Base-by-base conservation (phyloP, 2,329 filamentous ascomycete genomes). In the Neonectria magnoliae region DNA sequence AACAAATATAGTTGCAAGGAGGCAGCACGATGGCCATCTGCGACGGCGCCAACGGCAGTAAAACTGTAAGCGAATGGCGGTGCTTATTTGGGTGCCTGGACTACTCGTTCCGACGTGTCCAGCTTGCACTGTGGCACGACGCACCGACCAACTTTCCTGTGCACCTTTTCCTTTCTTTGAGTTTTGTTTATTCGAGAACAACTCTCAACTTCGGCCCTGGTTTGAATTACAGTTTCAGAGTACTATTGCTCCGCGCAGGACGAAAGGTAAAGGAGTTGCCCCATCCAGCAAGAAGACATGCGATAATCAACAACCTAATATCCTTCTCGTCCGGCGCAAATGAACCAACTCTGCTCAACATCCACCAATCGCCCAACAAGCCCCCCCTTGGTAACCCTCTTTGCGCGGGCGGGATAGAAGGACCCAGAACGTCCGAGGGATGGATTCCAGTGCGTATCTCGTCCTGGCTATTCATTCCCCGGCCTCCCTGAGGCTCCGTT, bases 361-460 rank as follows among this genome's bases (percentile, higher is more conserved):
- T 53, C 60, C 48, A 62, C 60, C 60, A 62, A 62, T 62, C 50
- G 41, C 41, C 31, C 45, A 62, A 62, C 48, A 57, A 57, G 48
- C 54, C 53, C 42, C 11, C 18, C 38, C 44, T 16, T 47, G 22
- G 27, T 13, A 51, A 33, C 14, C 58, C 36, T 57, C 16, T n/a
- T 52, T 53, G 2, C 16, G 45, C 14, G n/a, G 8, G 38, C 38
- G n/a, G 38, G 56, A 64, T 59, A 27, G 31, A 55, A 63, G 55
- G 61, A 56, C 41, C 51, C 42, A 55, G 60, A 38, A 53, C 51
- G 56, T 60, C 61, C 56, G 61, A 55, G 55, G 25, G 36, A 47
- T 42, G 18, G 48, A 62, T 62, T 62, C 60, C 60, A 57, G 47
- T 20, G 29, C 16, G 53, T 47, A 48, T 53, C 47, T 20, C 33